These are phyloP conservation scores for Ocimum tenuiflorum DNA, from an alignment of 257 asterid genomes.

Conservation along the genomic window DNA sequence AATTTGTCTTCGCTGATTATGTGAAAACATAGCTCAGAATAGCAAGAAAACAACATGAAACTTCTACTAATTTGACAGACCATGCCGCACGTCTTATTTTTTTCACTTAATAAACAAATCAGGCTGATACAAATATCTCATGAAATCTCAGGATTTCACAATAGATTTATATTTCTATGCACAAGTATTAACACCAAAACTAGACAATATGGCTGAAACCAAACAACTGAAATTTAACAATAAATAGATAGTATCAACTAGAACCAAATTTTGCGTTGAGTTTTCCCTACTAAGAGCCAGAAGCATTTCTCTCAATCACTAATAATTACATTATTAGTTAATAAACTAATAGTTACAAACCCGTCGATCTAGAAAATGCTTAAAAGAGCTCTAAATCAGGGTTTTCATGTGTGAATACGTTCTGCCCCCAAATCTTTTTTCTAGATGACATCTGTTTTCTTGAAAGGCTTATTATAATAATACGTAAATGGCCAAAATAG, in stretches of 20 bases:
- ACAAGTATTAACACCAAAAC: not conserved
- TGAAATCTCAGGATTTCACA: not conserved
- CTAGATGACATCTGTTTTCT: not conserved
- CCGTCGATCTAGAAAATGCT: not conserved
- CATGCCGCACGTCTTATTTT: not conserved
- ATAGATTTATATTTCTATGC: not conserved
- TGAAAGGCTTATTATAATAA: not conserved
- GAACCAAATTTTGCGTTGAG: not conserved
- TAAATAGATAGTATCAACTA: not conserved
- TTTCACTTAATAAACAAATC: not conserved
- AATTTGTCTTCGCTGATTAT: not conserved
- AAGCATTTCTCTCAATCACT: not conserved
- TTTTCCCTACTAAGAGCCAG: not conserved
- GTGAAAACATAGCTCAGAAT: conserved; percentile 2
- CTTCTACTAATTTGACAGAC: not conserved
- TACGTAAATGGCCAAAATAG: not conserved
- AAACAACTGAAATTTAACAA: not conserved
- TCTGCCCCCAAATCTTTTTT: not conserved
- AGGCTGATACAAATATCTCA: conserved; percentile 1
- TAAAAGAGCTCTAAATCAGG: not conserved
- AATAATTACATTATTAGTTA: not conserved
- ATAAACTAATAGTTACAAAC: not conserved
- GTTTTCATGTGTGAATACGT: not conserved
- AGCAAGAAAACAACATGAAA: not conserved
- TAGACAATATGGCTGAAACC: not conserved